Evolutionary conservation across 768 basidiomycete genomes (phyloP), one percentile per base, ranked within the genome.

Genomic region (Calvatia gigantea): DNA sequence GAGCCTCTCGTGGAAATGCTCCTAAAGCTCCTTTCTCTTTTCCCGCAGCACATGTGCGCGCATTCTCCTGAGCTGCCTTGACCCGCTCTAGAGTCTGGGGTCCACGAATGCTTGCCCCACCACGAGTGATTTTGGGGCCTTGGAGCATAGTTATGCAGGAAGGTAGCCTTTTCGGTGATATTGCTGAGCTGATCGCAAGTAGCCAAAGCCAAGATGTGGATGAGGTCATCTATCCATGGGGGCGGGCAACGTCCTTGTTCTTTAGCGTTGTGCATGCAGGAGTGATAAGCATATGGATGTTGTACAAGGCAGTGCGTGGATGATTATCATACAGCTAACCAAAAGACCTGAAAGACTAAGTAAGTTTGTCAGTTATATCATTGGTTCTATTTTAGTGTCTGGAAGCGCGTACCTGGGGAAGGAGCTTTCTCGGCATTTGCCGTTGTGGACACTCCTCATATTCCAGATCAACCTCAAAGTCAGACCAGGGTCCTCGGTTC

Each of bases 191-290:
- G 72, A 55, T 76, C 79, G 14, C 75, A 65, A 1, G 82, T 74
- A 9, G 82, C 83, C 27, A 90, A 74, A 3, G 80, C 75, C 4
- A 89, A 72, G 46, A 90, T 82, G 49, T 87, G 85, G 50, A 87
- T 75, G 21, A 89, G 73, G 60, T 89, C 88, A 63, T 91, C 88
- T 84, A 87, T 0, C 87, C 87, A 46, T 89, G 87, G 11, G 73
- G 57, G n/a, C 65, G 51, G 27, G 61, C 56, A 19, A 59, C 33
- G 49, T 65, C 58, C 62, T 66, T 67, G 56, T 67, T 61, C 62
- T 70, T 72, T 15, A 62, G 56, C 37, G 66, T 65, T 4, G 54
- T 47, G 64, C 83, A 82, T 6, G 80, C 75, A 0, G 82, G 83
- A 7, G 76, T 70, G 35, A 85, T 79, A 4, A 88, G 71, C 54